Percentiles rank a stretch among this genome's conserved stretches.
phyloP scores from a whole-genome alignment of 2,329 filamentous ascomycete species.

The Coniosporium tulheliwenetii region DNA sequence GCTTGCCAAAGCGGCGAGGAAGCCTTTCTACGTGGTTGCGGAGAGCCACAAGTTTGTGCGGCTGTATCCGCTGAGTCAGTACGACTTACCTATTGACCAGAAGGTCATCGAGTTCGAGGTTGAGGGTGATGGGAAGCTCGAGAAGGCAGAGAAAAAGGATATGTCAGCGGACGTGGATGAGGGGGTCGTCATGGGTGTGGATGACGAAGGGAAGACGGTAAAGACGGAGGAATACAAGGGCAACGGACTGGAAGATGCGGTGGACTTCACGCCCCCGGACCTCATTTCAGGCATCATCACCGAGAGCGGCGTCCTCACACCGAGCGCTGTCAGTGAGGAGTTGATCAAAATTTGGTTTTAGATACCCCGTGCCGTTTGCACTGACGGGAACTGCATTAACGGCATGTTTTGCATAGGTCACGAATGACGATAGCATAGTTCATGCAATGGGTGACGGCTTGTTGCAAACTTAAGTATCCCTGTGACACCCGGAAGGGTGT shows the following conservation, averaged over 20 bases:
- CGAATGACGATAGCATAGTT: too few species aligned
- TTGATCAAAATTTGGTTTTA: slow-evolving; percentile 46
- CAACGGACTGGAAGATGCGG: slow-evolving; percentile 28
- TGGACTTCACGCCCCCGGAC: slow-evolving; percentile 58
- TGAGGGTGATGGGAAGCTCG: slow-evolving; percentile 15
- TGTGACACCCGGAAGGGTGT: too few species aligned
- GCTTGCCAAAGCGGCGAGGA: slow-evolving; percentile 55
- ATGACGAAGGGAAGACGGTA: not conserved
- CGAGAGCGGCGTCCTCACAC: slow-evolving; percentile 56
- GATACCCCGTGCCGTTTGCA: not conserved
- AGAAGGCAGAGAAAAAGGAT: slow-evolving; percentile 4
- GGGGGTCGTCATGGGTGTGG: slow-evolving; percentile 3
- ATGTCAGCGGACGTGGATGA: slow-evolving; percentile 1
- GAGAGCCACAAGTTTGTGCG: slow-evolving; percentile 96
- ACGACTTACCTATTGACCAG: slow-evolving; percentile 68
- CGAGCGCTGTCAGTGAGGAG: slow-evolving; percentile 54
- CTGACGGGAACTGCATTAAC: too few species aligned
- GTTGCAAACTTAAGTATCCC: too few species aligned
- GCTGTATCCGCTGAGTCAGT: slow-evolving; percentile 68
- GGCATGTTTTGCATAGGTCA: too few species aligned
- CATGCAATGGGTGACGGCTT: too few species aligned
- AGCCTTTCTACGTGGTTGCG: slow-evolving; percentile 78
- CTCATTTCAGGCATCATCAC: slow-evolving; percentile 61
- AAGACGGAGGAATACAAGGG: not conserved
- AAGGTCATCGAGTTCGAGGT: slow-evolving; percentile 59